Evolutionary conservation across 495 filamentous ascomycete genomes (phyloP).

Genomic region (Aspergillus affinis): DNA sequence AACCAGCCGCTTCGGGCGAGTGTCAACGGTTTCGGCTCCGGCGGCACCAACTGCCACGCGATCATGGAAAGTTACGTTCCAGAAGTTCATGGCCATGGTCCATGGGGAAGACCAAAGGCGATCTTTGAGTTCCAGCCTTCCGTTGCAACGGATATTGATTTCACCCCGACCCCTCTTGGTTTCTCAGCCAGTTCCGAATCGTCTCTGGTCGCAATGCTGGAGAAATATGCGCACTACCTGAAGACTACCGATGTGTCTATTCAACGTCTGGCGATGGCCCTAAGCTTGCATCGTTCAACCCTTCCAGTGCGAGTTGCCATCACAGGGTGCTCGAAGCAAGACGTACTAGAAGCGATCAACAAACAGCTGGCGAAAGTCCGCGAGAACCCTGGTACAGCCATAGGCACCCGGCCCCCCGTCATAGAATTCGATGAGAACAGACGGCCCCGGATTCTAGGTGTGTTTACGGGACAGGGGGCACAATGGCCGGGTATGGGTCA

Average conservation of each 20-base stretch:
- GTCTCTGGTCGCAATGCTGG: not conserved
- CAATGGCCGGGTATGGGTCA: constrained; percentile 26
- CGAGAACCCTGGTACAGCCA: constrained; percentile 1
- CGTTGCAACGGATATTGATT: not conserved
- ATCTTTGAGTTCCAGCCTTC: not conserved
- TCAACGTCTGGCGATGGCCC: not conserved
- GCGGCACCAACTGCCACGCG: constrained; percentile 6
- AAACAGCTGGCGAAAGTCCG: constrained; percentile 2
- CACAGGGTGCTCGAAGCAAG: constrained; percentile 1
- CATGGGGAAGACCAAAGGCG: not conserved
- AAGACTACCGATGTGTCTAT: not conserved
- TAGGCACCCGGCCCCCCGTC: constrained; percentile 3
- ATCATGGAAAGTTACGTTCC: constrained; percentile 3
- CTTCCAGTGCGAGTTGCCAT: constrained; percentile 3
- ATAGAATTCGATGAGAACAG: constrained; percentile 5
- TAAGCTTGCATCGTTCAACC: constrained; percentile 3
- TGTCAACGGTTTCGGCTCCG: constrained; percentile 6
- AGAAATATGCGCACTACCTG: constrained; percentile 1
- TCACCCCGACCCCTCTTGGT: not conserved
- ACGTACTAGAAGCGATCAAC: constrained; percentile 1
- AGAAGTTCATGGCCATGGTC: constrained; percentile 3
- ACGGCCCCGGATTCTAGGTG: constrained; percentile 8
- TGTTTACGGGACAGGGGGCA: constrained; percentile 30
- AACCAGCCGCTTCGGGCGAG: not conserved
- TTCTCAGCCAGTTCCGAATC: not conserved